These are phyloP conservation scores for Lentinula sp. DNA, from an alignment of 768 basidiomycete species.

Conservation along the genomic window DNA sequence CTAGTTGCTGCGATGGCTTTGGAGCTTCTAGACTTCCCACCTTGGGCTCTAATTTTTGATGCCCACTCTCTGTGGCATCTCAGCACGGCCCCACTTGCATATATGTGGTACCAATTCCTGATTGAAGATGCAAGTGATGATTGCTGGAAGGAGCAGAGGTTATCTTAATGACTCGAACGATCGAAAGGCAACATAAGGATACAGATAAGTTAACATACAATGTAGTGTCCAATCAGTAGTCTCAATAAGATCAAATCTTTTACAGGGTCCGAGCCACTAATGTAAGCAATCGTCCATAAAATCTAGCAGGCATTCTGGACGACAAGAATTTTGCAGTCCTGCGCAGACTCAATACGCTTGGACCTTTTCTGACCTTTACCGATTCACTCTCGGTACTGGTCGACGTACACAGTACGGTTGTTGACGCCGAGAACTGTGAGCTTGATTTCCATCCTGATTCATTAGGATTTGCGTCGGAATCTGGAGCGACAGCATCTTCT, in stretches of 20 bases:
- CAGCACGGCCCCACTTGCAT: slow-evolving; percentile 69
- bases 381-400: neutral
- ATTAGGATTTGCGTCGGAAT: neutral
- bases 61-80: slow-evolving; percentile 95
- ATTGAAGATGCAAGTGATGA: slow-evolving; percentile 64
- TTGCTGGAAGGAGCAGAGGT: slow-evolving; percentile 50
- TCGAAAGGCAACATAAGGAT: neutral
- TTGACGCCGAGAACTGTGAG: neutral
- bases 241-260: neutral
- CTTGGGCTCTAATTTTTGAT: slow-evolving; percentile 69
- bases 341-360: neutral
- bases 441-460: neutral
- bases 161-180: neutral
- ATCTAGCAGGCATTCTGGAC: neutral
- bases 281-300: neutral
- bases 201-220: neutral
- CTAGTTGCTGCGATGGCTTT: slow-evolving; percentile 72
- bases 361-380: neutral
- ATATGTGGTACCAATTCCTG: slow-evolving; percentile 84
- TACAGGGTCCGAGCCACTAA: neutral
- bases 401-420: neutral
- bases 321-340: neutral
- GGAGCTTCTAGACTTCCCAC: slow-evolving; percentile 90
- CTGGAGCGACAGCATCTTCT: neutral
- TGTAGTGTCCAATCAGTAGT: neutral